phyloP scores from a whole-genome alignment of 805 yeast genomes.

The Candida vaughaniae region DNA sequence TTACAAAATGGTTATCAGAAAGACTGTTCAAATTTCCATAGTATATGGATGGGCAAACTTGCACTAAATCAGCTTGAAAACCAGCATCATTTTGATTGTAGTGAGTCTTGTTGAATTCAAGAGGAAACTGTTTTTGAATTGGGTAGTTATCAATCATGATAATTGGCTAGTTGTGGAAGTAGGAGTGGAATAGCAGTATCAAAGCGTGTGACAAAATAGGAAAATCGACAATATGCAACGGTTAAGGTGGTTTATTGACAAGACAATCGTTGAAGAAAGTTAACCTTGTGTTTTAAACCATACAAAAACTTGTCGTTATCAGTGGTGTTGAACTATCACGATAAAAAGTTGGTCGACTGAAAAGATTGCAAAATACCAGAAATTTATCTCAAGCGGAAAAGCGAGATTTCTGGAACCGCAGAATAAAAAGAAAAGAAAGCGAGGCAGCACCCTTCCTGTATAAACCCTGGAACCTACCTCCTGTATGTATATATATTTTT shows the following conservation, averaged over 20 bases:
- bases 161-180: too few relatives aligned
- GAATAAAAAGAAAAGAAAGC: not conserved
- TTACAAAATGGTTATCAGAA: constrained; percentile 17
- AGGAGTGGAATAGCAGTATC: too few relatives aligned
- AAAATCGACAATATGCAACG: too few relatives aligned
- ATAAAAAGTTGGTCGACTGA: not conserved
- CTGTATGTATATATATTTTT: too few relatives aligned
- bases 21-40: constrained; percentile 10
- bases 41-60: constrained; percentile 26
- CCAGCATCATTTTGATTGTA: not conserved
- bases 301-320: too few relatives aligned
- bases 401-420: not conserved
- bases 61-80: constrained; percentile 8
- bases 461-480: too few relatives aligned
- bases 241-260: too few relatives aligned
- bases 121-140: constrained; percentile 1
- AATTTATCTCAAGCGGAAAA: not conserved
- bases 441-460: not conserved
- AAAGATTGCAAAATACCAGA: not conserved
- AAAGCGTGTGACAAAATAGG: too few relatives aligned
- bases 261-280: too few relatives aligned
- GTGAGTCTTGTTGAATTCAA: constrained; percentile 1
- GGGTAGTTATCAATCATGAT: constrained; percentile 12
- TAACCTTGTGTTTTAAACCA: too few relatives aligned
- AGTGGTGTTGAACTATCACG: too few relatives aligned